Base-by-base conservation (phyloP, 1,139 yeast genomes). In the Candida sp. region DNA sequence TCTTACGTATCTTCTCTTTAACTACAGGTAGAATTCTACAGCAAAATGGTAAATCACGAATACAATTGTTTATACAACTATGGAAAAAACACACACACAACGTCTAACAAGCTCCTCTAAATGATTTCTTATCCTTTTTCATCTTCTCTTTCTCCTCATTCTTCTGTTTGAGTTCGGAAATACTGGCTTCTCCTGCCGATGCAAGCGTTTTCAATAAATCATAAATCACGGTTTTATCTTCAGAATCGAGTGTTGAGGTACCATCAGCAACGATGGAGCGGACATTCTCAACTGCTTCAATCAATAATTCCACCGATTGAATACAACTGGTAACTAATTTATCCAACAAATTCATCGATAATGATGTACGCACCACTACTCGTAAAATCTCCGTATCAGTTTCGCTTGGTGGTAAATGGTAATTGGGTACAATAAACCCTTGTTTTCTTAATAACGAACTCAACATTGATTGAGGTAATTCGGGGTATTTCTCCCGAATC, bases 391-490 rank as follows among this genome's bases (percentile, higher is more conserved):
- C 96, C 45, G 61, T 70, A 21, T 75, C 75, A 19, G 57, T 57
- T 48, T 70, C 77, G 47, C 60, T 57, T 25, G 87, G 83, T 30
- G 97, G 95, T 54, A 90, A 75, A 49, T 85, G 90, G 65, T 90
- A 90, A 72, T 90, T 90, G 49, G 97, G 97, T 48, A 90, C 77
- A 60, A 90, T 90, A 77, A 85, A 90, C 5, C 96, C 96, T 58
- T 84, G 82, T 63, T 80, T 81, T 61, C 97, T 79, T 57, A 90
- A 71, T 60, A 89, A 63, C 19, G 84, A 73, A 0, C 96, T 83
- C 35, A 90, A 63, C 46, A 88, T 75, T 25, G 84, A 77, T 64
- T 90, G 97, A n/a, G 96, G 96, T 45, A 90, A 78, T 61, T 82
- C 88, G 2, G 96, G 93, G 61, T 82, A 87, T 38, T 73, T 63